Conservation (phyloP, 228 moss, liverwort and hornwort species). For the Sphagnum fallax region DNA sequence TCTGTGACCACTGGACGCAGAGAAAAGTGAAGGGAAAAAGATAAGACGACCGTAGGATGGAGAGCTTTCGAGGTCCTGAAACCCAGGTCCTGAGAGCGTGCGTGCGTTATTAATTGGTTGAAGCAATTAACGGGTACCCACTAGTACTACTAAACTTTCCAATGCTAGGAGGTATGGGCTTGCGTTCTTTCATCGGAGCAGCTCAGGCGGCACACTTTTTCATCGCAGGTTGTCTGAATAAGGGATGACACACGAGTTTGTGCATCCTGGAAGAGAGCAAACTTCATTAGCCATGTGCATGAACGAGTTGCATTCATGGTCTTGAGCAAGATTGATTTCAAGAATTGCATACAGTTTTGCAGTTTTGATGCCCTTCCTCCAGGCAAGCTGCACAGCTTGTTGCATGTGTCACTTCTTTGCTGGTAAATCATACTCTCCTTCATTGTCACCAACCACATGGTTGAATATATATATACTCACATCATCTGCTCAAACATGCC, state of each 20-base stretch:
- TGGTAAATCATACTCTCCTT: constrained; percentile 16
- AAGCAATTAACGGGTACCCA: too few relatives aligned
- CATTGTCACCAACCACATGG: neutral
- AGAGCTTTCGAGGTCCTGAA: too few relatives aligned
- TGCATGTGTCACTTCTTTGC: constrained; percentile 18
- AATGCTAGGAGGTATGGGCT: constrained; percentile 1
- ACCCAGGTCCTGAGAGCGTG: too few relatives aligned
- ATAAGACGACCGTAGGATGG: too few relatives aligned
- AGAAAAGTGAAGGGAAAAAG: too few relatives aligned
- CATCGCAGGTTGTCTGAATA: constrained; percentile 15
- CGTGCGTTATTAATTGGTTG: too few relatives aligned
- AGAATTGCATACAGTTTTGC: constrained; percentile 13
- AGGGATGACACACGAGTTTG: constrained; percentile 13
- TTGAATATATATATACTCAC: too few relatives aligned
- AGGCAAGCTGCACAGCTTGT: constrained; percentile 2
- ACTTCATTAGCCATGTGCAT: constrained; percentile 11
- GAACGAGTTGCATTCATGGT: constrained; percentile 20
- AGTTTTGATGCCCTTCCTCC: constrained; percentile 15
- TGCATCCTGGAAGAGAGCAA: constrained; percentile 20
- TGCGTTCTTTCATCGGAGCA: constrained; percentile 17
- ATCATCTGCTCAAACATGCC: too few relatives aligned
- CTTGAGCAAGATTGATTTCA: constrained; percentile 16
- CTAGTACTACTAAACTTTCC: too few relatives aligned
- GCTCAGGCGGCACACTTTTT: constrained; percentile 14
- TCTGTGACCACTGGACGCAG: too few relatives aligned